Conservation (phyloP, 257 asterid species). For the Jacaranda copaia region DNA sequence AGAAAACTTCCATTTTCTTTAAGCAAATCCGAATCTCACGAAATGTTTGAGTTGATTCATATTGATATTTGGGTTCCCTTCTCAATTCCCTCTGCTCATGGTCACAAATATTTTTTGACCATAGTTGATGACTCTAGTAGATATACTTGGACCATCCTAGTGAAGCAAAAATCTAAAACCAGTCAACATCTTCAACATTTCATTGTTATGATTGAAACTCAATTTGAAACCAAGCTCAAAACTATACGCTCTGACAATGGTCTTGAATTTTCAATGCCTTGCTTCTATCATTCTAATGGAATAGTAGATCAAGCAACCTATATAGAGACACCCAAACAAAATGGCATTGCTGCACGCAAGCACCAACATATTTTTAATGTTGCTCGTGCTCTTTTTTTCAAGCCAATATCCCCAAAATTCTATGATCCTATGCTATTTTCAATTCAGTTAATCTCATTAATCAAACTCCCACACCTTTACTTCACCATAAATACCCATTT, state of each 20-base stretch:
- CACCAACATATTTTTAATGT: neutral
- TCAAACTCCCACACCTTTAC: neutral
- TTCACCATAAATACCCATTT: neutral
- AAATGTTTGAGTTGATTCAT: neutral
- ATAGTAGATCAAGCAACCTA: neutral
- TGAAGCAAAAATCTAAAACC: neutral
- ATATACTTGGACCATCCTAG: neutral
- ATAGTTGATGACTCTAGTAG: neutral
- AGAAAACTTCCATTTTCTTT: too few species aligned
- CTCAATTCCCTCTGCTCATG: neutral
- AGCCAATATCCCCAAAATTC: neutral
- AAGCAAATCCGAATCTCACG: neutral
- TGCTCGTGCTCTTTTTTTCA: neutral
- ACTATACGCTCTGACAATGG: neutral
- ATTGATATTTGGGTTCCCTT: neutral
- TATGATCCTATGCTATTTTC: neutral
- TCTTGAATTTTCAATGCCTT: neutral
- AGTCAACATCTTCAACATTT: neutral
- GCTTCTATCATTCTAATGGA: neutral
- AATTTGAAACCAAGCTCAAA: too few species aligned
- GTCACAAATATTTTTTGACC: neutral
- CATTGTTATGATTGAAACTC: neutral
- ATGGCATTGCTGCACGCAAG: neutral
- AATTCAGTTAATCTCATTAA: too few species aligned
- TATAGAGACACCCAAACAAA: neutral